These are phyloP conservation scores for Fusarium foetens DNA, from an alignment of 2,329 filamentous ascomycete genomes.

Conservation along the genomic window DNA sequence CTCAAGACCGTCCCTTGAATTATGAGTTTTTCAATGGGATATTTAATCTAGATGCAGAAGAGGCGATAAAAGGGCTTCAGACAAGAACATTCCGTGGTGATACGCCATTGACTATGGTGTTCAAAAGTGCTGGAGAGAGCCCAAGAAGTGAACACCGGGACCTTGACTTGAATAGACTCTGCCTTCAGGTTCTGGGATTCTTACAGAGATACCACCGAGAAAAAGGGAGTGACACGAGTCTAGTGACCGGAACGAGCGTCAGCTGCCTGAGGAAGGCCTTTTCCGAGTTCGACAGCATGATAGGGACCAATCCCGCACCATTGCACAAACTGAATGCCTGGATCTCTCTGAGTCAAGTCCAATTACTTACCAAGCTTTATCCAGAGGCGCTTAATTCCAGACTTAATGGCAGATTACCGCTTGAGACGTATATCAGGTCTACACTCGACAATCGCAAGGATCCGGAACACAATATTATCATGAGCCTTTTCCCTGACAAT, in stretches of 20 bases:
- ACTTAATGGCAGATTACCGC: background rate
- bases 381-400: background rate
- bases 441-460: accelerated
- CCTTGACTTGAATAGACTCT: background rate
- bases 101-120: background rate
- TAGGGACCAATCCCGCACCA: background rate
- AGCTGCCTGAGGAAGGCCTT: accelerated
- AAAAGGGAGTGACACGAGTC: too few relatives aligned
- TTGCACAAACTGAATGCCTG: background rate
- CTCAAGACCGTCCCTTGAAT: background rate
- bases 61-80: background rate
- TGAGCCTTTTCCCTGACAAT: background rate
- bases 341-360: background rate
- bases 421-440: background rate
- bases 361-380: background rate
- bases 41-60: background rate
- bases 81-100: background rate
- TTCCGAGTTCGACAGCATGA: background rate
- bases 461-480: background rate
- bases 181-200: background rate
- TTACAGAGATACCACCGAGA: background rate
- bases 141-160: background rate
- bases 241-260: accelerated
- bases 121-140: background rate
- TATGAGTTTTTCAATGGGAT: background rate